Percentiles rank a stretch among this genome's conserved stretches.
Evolutionary conservation across 2,329 filamentous ascomycete species (phyloP).

Genomic region (Incumbomyces lentus): DNA sequence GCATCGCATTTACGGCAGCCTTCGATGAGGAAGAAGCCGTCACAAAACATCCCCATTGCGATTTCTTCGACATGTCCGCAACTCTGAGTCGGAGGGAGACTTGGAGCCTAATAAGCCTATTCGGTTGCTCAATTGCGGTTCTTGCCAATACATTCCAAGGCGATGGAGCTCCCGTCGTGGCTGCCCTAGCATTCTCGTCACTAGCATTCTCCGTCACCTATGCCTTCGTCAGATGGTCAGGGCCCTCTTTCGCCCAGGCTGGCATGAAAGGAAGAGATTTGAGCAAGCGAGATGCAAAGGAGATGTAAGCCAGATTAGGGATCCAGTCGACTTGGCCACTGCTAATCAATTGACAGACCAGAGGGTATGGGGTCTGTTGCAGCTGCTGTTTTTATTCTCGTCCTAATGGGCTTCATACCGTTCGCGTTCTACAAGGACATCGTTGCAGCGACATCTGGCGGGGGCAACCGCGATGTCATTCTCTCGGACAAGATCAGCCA

Average conservation of each 20-base stretch:
- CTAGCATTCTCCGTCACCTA: conserved; percentile 74
- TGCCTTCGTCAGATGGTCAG: conserved; percentile 86
- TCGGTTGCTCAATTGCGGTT: conserved; percentile 59
- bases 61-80: conserved; percentile 25
- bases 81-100: conserved; percentile 44
- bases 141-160: conserved; percentile 71
- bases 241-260: conserved; percentile 74
- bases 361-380: conserved; percentile 95
- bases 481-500: conserved; percentile 51
- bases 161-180: conserved; percentile 80
- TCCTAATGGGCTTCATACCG: conserved; percentile 84
- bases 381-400: conserved; percentile 81
- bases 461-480: conserved; percentile 81
- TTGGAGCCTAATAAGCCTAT: conserved; percentile 51
- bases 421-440: conserved; percentile 99
- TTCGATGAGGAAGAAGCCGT: no score
- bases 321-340: neutral
- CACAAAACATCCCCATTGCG: no score
- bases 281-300: conserved; percentile 62
- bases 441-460: conserved; percentile 84
- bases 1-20: no score
- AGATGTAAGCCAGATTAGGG: conserved; percentile 49
- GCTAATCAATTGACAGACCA: conserved; percentile 43
- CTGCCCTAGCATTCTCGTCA: conserved; percentile 75
- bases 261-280: conserved; percentile 86